Evolutionary conservation across 179 eudicot species (phyloP), one percentile per base, ranked within the genome.

Genomic region (Dionaea muscipula): DNA sequence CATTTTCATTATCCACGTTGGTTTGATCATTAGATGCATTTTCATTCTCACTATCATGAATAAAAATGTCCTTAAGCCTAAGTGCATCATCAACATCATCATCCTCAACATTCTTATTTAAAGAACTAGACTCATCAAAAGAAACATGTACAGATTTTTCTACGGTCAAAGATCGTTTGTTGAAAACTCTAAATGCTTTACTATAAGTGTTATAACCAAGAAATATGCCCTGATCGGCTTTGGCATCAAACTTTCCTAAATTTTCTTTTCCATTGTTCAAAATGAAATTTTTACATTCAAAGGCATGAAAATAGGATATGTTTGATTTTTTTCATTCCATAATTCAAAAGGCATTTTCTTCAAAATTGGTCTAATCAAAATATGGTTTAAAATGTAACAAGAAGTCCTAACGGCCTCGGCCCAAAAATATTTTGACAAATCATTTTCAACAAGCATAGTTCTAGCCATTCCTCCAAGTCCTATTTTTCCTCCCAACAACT

Each of bases 391-490:
- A 13, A 51, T 41, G 20, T 52, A 40, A 7, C 51, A 38, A 2
- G 57, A 1, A 0, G 50, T 52, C 7, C 18, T 51, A 1, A 41
- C 17, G 0, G 17, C 24, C 17, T 51, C 36, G 26, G 18, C 17
- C 39, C 17, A 28, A 2, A 8, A 55, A 0, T 23, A 19, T 21
- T 13, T 35, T 16, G 51, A 37, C 0, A 57, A 4, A 5, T 57
- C 12, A 11, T 18, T 25, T 0, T 26, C 13, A 0, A 19, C 0
- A 7, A 60, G 11, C 12, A 60, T 36, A 0, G 31, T 52, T 9
- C 66, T 28, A 1, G 39, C 40, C 51, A 61, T 61, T 0, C 51
- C 51, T 18, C 41, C 37, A 10, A 2, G 58, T 26, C 14, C 43
- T 40, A 35, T 41, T 61, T 7, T 61, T 61, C 7, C 44, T 28